Percentiles rank a stretch among this genome's conserved stretches.
Conservation (phyloP, 164 flowering plant genomes). For the Kingdonia uniflora region DNA sequence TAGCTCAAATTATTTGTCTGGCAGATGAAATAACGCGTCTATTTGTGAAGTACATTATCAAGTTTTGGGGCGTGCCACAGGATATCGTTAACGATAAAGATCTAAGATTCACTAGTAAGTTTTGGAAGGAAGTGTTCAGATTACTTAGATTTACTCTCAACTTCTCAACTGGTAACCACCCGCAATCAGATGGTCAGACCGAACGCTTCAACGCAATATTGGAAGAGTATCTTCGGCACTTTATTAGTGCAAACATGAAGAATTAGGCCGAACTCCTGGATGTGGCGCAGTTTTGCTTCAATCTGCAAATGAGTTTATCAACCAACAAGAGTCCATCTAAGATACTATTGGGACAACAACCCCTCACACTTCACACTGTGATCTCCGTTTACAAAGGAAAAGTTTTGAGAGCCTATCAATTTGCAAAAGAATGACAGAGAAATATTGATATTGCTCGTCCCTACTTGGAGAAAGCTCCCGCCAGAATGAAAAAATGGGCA, state of each 20-base stretch:
- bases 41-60: not conserved
- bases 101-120: not conserved
- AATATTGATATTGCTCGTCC: too few species aligned
- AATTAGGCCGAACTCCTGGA: not conserved
- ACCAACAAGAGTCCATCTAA: not conserved
- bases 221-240: not conserved
- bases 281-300: not conserved
- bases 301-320: not conserved
- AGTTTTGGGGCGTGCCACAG: not conserved
- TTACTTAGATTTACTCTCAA: not conserved
- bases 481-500: too few species aligned
- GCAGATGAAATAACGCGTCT: not conserved
- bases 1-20: not conserved
- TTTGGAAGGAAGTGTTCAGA: not conserved
- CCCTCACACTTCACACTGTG: too few species aligned
- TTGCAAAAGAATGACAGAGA: too few species aligned
- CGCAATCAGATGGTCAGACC: conserved; percentile 1
- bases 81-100: not conserved
- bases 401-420: too few species aligned
- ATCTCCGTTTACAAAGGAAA: too few species aligned
- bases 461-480: too few species aligned
- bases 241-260: not conserved
- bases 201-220: not conserved
- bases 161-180: not conserved
- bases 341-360: too few species aligned